Evolutionary conservation across 2,329 filamentous ascomycete species (phyloP), one percentile per base, ranked within the genome.

Genomic region (Trichoderma citrinoviride): DNA sequence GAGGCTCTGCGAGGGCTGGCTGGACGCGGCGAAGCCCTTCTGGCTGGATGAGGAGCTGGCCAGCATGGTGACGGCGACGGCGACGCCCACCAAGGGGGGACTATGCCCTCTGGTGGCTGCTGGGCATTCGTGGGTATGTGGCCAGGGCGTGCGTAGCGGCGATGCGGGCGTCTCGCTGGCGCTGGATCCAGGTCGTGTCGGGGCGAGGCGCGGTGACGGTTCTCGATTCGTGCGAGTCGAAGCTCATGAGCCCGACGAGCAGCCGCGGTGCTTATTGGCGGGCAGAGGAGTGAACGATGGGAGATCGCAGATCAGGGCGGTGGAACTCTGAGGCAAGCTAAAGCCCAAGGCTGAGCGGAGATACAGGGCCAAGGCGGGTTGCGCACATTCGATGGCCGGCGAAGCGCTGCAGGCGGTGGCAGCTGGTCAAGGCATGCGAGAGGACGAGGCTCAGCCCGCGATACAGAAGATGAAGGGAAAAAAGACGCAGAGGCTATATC

Each of bases 111-210:
- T 64, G 68, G 68, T 68, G 70, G 71, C 71, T 66, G 71, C 70
- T 71, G 70, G 68, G 76, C 77, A 79, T 79, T 71, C 77, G 77
- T 76, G 61, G 21, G 67, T 68, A 70, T 65, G 40, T 40, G 58
- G 43, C 25, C 27, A 40, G 37, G 53, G 43, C 55, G 49, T n/a
- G 37, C 40, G 54, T 4, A 37, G 58, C 58, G 37, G 33, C 54
- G 44, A 17, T 57, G 49, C 25, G 25, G 49, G 17, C 25, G 49
- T 62, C 37, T 53, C 43, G 44, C 14, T 66, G 19, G 23, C n/a
- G 27, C 21, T 40, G n/a, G 53, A 29, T 54, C 25, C n/a, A 12
- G n/a, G 7, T 10, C 14, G 17, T 62, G 14, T 43, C 23, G 25
- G 15, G 10, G 58, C n/a, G n/a, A 10, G 27, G 17, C 3, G 19